These are phyloP conservation scores for Stephanocyclus meneghinianus DNA, from an alignment of 352 stramenopile genomes.

Conservation along the genomic window DNA sequence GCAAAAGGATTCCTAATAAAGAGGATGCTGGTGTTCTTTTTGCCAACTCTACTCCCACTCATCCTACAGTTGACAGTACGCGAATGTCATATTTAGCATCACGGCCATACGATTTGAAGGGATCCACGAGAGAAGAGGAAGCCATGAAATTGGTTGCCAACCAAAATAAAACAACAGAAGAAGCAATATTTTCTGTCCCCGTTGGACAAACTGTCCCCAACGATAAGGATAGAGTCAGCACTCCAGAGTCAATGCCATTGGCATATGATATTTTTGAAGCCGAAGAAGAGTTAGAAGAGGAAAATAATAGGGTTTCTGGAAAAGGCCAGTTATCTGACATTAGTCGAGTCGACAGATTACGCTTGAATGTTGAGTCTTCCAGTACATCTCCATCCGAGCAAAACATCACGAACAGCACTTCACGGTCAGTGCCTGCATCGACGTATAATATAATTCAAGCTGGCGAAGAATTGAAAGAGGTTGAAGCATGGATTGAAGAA, in stretches of 20 bases:
- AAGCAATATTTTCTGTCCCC: neutral
- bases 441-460: slow-evolving; percentile 6
- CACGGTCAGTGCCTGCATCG: neutral
- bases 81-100: no score
- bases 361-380: neutral
- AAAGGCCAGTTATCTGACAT: no score
- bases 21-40: neutral
- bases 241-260: neutral
- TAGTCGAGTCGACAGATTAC: no score
- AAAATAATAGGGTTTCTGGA: neutral
- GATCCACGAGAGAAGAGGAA: no score
- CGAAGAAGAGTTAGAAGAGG: slow-evolving; percentile 13
- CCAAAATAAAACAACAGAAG: neutral
- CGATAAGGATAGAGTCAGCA: neutral
- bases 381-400: neutral
- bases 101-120: no score
- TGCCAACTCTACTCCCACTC: no score
- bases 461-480: neutral
- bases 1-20: slow-evolving; percentile 1
- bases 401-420: neutral
- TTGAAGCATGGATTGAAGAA: slow-evolving; percentile 27
- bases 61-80: no score
- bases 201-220: neutral
- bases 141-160: no score
- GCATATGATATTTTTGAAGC: slow-evolving; percentile 1